phyloP scores from a whole-genome alignment of 257 asterid species.

The Jacaranda mimosifolia region DNA sequence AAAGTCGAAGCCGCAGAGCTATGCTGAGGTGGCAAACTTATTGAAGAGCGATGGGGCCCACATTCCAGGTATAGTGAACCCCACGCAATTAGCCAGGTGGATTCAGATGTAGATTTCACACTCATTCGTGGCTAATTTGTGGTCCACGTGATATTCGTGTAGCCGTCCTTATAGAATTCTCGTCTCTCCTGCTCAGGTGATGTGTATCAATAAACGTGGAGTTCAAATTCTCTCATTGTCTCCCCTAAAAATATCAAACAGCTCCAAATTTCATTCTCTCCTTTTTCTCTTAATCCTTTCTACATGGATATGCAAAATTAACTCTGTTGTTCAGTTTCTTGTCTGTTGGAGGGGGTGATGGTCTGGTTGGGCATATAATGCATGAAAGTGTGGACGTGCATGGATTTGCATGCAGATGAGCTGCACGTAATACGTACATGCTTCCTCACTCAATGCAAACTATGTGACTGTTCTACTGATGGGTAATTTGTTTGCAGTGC shows the following conservation, averaged over 20 bases:
- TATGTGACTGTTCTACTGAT: slow-evolving; percentile 11
- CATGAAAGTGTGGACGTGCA: slow-evolving; percentile 8
- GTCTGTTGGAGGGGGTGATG: neutral
- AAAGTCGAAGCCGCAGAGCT: slow-evolving; percentile 50
- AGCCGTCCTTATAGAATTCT: slow-evolving; percentile 22
- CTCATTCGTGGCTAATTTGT: neutral
- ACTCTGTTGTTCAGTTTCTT: neutral
- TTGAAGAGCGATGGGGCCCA: slow-evolving; percentile 66
- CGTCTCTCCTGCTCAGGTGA: neutral
- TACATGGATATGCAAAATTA: slow-evolving; percentile 5
- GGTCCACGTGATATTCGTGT: slow-evolving; percentile 32
- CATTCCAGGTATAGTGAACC: slow-evolving; percentile 76
- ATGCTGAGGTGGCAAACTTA: slow-evolving; percentile 69
- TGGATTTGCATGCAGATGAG: slow-evolving; percentile 35
- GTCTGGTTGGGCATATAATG: neutral
- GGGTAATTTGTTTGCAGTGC: slow-evolving; percentile 17
- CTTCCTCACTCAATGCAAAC: neutral
- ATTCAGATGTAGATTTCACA: slow-evolving; percentile 55
- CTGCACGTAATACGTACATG: neutral
- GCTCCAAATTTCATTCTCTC: neutral
- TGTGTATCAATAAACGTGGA: slow-evolving; percentile 8
- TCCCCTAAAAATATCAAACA: neutral
- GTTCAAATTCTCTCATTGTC: neutral
- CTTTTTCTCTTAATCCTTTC: neutral
- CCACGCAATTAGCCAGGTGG: slow-evolving; percentile 74